phyloP scores from a whole-genome alignment of 2,329 filamentous ascomycete genomes.

The Alternaria sp. region DNA sequence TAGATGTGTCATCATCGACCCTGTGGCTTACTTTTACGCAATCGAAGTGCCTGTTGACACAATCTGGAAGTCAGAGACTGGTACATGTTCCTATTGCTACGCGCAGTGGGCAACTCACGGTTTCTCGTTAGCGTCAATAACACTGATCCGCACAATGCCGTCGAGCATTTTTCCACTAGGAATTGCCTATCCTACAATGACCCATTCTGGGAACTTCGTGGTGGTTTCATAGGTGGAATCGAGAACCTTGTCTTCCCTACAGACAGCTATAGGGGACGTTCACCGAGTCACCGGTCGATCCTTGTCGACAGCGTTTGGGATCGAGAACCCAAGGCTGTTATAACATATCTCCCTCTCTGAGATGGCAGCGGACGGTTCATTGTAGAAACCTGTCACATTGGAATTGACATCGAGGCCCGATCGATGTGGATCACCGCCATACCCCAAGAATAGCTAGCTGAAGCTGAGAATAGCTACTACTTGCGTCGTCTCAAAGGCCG shows the following conservation, averaged over 20 bases:
- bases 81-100: not conserved
- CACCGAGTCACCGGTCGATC: constrained; percentile 1
- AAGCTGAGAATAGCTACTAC: not conserved
- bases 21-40: not conserved
- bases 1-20: constrained; percentile 6
- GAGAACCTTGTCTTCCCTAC: constrained; percentile 2
- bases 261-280: not conserved
- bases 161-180: not conserved
- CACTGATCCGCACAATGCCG: not conserved
- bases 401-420: not conserved
- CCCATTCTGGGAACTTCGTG: not conserved
- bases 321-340: not conserved
- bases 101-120: not conserved
- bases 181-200: not conserved
- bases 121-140: not conserved
- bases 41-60: constrained; percentile 3
- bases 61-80: not conserved
- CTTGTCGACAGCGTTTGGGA: not conserved
- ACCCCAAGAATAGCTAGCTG: not conserved
- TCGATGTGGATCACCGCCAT: not conserved
- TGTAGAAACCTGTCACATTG: constrained; percentile 1
- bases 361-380: not conserved
- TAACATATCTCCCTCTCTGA: not conserved
- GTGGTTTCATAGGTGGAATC: not conserved
- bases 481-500: not conserved